A percentile compares a stretch with the other conserved stretches of the same genome.
These are phyloP conservation scores for Vigna angularis DNA, from an alignment of 306 rosid species.

Conservation along the genomic window DNA sequence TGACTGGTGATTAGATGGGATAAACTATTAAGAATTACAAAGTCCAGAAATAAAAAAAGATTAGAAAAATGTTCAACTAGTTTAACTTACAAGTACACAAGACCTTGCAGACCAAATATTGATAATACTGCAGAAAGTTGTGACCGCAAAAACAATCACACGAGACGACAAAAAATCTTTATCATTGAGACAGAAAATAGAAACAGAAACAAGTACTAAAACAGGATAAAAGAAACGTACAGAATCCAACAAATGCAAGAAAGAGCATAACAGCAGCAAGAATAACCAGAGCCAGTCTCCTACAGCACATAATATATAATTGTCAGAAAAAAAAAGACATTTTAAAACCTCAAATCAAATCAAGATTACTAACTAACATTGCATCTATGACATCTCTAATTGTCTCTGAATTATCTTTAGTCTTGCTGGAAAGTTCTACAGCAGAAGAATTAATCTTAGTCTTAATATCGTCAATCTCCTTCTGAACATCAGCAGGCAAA, in stretches of 20 bases:
- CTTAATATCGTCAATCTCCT: constrained; percentile 39
- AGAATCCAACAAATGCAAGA: constrained; percentile 76
- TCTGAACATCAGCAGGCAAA: constrained; percentile 55
- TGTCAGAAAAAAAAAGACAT: constrained; percentile 12
- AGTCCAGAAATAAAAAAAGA: neutral
- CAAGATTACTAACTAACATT: constrained; percentile 46
- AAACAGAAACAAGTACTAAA: neutral
- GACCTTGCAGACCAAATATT: constrained; percentile 69
- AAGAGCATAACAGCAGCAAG: constrained; percentile 83
- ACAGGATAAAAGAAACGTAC: constrained; percentile 53
- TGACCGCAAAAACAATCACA: constrained; percentile 26
- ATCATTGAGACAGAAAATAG: constrained; percentile 1
- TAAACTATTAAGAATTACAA: constrained; percentile 8
- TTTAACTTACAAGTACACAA: constrained; percentile 83
- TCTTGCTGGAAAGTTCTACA: constrained; percentile 42
- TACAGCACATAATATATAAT: constrained; percentile 39
- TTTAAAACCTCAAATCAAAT: neutral
- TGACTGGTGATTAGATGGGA: constrained; percentile 18
- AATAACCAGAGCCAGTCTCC: constrained; percentile 79
- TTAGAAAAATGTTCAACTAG: neutral
- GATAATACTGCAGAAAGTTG: constrained; percentile 71
- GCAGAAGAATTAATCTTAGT: constrained; percentile 49
- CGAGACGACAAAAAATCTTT: constrained; percentile 22
- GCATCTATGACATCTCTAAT: constrained; percentile 45
- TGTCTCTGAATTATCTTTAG: constrained; percentile 48